Evolutionary conservation across 768 basidiomycete species (phyloP).

Genomic region (Austroboletus festivus): DNA sequence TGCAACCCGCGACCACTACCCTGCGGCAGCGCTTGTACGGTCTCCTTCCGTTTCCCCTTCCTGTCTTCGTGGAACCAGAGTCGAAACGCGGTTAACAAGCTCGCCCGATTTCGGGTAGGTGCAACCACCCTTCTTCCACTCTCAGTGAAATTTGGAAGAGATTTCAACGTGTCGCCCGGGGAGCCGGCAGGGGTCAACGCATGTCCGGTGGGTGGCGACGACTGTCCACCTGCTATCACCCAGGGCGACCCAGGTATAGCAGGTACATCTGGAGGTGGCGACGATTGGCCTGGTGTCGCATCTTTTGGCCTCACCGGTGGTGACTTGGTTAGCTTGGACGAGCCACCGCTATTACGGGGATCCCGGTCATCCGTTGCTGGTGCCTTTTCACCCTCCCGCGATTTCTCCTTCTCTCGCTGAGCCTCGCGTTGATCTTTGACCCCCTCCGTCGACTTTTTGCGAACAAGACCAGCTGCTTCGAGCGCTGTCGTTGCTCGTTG

Average conservation of each 20-base stretch:
- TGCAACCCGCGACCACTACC: slow-evolving; percentile 20
- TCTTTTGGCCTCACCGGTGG: slow-evolving; percentile 58
- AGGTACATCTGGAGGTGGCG: slow-evolving; percentile 43
- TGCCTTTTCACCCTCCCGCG: slow-evolving; percentile 41
- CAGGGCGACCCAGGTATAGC: slow-evolving; percentile 64
- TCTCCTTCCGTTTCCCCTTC: slow-evolving; percentile 79
- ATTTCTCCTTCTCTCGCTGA: slow-evolving; percentile 40
- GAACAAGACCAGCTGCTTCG: slow-evolving; percentile 78
- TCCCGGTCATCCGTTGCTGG: slow-evolving; percentile 54
- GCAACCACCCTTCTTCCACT: slow-evolving; percentile 31
- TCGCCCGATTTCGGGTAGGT: slow-evolving; percentile 65
- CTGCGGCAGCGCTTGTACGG: slow-evolving; percentile 15
- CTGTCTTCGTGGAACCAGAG: slow-evolving; percentile 91
- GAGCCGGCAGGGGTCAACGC: slow-evolving; percentile 50
- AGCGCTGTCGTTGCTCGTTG: slow-evolving; percentile 91
- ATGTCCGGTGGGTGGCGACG: slow-evolving; percentile 34
- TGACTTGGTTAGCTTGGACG: slow-evolving; percentile 61
- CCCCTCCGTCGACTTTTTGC: slow-evolving; percentile 78
- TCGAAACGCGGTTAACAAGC: slow-evolving; percentile 79
- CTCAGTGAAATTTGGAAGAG: slow-evolving; percentile 40
- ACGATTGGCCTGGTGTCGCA: slow-evolving; percentile 42
- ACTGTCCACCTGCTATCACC: slow-evolving; percentile 55
- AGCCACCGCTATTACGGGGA: slow-evolving; percentile 62
- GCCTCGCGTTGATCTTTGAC: slow-evolving; percentile 61
- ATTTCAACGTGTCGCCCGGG: slow-evolving; percentile 50